Evolutionary conservation across 2,329 filamentous ascomycete genomes (phyloP), one percentile per base, ranked within the genome.

Genomic region (Ascomycota sp.): DNA sequence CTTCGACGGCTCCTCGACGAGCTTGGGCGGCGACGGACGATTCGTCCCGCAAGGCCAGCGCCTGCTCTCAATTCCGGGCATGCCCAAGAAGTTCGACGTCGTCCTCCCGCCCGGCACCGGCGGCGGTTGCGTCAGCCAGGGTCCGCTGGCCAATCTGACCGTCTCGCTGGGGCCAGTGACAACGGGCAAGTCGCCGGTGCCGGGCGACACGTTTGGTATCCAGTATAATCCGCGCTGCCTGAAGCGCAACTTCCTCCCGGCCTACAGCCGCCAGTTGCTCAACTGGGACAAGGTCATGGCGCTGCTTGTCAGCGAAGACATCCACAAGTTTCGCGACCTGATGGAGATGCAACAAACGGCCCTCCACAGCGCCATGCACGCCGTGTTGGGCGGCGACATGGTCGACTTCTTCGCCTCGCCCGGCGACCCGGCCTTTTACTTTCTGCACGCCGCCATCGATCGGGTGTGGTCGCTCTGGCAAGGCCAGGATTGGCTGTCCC

Each of bases 401-500:
- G 25, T 31, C 26, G 37, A 38, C 25, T 32, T 38, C 27, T 38
- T 30, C 27, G 4, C 30, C 9, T 36, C 37, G 4, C 37, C 37
- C 11, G n/a, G 13, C 2, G 37, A 38, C 25, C 35, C 35, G n/a
- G 29, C 26, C 6, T 38, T 38, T 10, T 38, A 33, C 27, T 32
- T 38, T 5, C 21, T 35, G 5, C 37, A 38, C 29, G 27, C 26
- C 21, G 32, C 36, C 30, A 4, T 38, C 7, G 37, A 38, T 29
- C 32, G 35, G 5, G 11, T 38, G 9, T 38, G 37, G 37, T 10
- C 37, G 11, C 25, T 38, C 21, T 38, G 37, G 37, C 37, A 38
- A 30, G 37, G 27, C 9, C 32, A 34, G 12, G 32, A 38, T n/a
- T 36, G 30, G 7, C 4, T 16, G 2, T 16, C 4, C 9, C 28